Evolutionary conservation across 192 early-diverging fungal species (phyloP).

Genomic region (Jimgerdemannia lactiflua): DNA sequence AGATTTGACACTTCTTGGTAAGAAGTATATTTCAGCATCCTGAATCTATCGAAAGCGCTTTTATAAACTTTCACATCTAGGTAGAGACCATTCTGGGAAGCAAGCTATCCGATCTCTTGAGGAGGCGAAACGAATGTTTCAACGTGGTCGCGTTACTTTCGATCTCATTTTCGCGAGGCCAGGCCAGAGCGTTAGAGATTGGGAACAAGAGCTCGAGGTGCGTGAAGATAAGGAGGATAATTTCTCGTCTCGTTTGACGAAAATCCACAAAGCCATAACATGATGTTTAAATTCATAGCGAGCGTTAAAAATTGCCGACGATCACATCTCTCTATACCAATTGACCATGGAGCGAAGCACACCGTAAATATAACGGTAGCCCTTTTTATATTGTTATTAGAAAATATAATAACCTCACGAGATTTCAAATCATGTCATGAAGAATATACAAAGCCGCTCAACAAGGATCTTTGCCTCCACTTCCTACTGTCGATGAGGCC

Average conservation of each 20-base stretch:
- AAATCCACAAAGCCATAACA: no score
- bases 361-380: slow-evolving; percentile 26
- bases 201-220: slow-evolving; percentile 40
- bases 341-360: slow-evolving; percentile 50
- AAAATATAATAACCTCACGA: neutral
- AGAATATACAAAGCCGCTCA: slow-evolving; percentile 37
- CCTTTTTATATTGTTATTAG: neutral
- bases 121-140: slow-evolving; percentile 39
- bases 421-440: neutral
- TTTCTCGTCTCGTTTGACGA: no score
- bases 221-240: neutral
- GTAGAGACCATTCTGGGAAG: slow-evolving; percentile 42
- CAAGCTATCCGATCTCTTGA: slow-evolving; percentile 38
- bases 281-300: slow-evolving; percentile 14
- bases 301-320: slow-evolving; percentile 40
- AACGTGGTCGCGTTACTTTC: slow-evolving; percentile 36
- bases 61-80: slow-evolving; percentile 4
- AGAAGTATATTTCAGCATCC: neutral
- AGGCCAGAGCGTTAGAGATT: slow-evolving; percentile 38
- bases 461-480: slow-evolving; percentile 18
- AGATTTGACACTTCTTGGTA: slow-evolving; percentile 32
- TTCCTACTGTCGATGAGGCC: slow-evolving; percentile 34
- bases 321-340: slow-evolving; percentile 54
- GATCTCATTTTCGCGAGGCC: slow-evolving; percentile 53
- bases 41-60: neutral